Conservation (phyloP, 805 yeast genomes). For the Kurtzmaniella cleridarum region DNA sequence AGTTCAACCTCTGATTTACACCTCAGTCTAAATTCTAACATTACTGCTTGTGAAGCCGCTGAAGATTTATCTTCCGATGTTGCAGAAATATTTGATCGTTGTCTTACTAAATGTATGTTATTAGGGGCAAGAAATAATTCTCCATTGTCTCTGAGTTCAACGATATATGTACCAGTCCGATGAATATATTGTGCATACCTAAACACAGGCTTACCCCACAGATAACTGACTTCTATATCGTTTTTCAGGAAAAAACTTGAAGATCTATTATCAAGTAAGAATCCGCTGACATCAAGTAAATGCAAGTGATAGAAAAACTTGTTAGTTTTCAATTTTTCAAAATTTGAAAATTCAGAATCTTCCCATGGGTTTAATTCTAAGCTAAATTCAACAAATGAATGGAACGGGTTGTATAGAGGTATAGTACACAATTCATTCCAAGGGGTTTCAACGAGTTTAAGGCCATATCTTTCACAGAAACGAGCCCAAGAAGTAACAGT, state of each 20-base stretch:
- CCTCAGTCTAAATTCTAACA: conserved; percentile 59
- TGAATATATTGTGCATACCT: conserved; percentile 87
- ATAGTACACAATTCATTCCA: conserved; percentile 80
- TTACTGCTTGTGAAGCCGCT: conserved; percentile 66
- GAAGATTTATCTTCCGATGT: conserved; percentile 18
- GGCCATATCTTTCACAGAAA: conserved; percentile 79
- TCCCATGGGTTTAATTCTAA: conserved; percentile 69
- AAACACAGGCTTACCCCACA: conserved; percentile 88
- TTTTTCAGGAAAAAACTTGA: conserved; percentile 53
- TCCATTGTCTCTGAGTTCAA: conserved; percentile 77
- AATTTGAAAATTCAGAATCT: conserved; percentile 46
- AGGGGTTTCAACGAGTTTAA: conserved; percentile 77
- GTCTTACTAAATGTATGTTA: conserved; percentile 70
- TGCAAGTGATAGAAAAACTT: conserved; percentile 74
- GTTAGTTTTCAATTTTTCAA: conserved; percentile 41
- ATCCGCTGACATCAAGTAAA: conserved; percentile 64
- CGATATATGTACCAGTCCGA: conserved; percentile 81
- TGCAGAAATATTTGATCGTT: conserved; percentile 1
- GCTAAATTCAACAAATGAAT: conserved; percentile 68
- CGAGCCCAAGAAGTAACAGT: conserved; percentile 72
- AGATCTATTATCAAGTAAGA: conserved; percentile 76
- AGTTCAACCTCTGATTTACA: conserved; percentile 51
- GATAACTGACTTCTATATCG: conserved; percentile 64
- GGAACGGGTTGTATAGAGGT: conserved; percentile 79
- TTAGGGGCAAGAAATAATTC: conserved; percentile 81